These are phyloP conservation scores for Stagonosporopsis rhizophila DNA, from an alignment of 2,329 filamentous ascomycete species.

Conservation along the genomic window DNA sequence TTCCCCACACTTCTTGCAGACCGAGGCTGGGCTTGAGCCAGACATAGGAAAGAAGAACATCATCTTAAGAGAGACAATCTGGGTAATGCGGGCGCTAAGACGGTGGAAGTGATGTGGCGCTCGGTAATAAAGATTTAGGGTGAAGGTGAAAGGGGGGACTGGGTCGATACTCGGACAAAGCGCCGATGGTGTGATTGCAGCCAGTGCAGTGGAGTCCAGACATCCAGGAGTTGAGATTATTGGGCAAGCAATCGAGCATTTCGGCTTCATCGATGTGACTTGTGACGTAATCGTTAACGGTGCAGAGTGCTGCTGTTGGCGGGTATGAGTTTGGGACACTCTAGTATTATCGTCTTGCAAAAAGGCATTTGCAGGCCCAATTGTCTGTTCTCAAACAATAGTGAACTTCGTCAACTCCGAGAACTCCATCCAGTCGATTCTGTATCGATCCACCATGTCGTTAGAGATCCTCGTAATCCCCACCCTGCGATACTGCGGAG, in stretches of 20 bases:
- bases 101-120: not conserved
- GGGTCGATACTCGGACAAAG: not conserved
- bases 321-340: too few species aligned
- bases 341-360: too few species aligned
- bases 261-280: too few species aligned
- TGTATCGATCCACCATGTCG: constrained; percentile 13
- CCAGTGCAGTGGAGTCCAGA: too few species aligned
- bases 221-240: not conserved
- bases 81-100: constrained; percentile 1
- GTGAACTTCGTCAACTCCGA: constrained; percentile 15
- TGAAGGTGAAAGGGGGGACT: not conserved
- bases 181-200: too few species aligned
- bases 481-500: constrained; percentile 18
- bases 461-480: constrained; percentile 22
- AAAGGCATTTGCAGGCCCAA: too few species aligned
- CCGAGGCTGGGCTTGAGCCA: not conserved
- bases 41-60: not conserved
- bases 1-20: not conserved
- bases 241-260: not conserved
- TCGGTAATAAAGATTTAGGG: not conserved
- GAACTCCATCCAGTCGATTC: constrained; percentile 25
- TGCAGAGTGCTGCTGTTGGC: too few species aligned
- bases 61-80: not conserved
- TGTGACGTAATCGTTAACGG: too few species aligned
- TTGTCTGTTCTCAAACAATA: constrained; percentile 25